Conservation (phyloP, 2,329 filamentous ascomycete genomes). For the Fusarium anthophilum region DNA sequence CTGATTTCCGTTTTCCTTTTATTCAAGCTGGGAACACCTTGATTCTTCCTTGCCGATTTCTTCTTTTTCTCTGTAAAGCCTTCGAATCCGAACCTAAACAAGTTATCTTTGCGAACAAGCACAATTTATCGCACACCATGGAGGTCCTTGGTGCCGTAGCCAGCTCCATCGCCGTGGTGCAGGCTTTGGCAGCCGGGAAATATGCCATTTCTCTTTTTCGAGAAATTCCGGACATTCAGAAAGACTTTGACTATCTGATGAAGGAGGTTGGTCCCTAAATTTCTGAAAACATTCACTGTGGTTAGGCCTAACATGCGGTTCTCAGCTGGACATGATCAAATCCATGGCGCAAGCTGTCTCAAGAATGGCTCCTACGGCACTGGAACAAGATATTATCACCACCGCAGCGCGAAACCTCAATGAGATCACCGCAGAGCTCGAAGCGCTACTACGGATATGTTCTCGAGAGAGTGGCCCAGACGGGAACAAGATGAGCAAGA, state of each 20-base stretch:
- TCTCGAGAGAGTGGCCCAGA: background rate
- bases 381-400: background rate
- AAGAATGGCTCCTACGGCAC: background rate
- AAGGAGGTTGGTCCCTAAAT: background rate
- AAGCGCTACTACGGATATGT: background rate
- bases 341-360: background rate
- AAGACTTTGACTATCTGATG: constrained; percentile 11
- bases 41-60: background rate
- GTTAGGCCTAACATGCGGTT: background rate
- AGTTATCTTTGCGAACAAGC: background rate
- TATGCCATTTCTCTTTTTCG: constrained; percentile 4
- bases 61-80: background rate
- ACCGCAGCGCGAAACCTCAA: background rate
- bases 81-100: too few relatives aligned
- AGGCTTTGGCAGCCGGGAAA: constrained; percentile 11
- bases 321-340: background rate
- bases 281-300: fast-evolving
- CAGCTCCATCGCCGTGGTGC: constrained; percentile 19
- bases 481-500: background rate
- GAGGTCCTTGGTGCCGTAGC: constrained; percentile 21
- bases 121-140: background rate
- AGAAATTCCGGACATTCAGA: constrained; percentile 13
- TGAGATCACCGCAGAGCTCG: background rate
- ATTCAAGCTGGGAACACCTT: background rate
- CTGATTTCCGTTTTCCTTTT: background rate